Base-by-base conservation (phyloP, 2,329 filamentous ascomycete genomes). In the Berkeleyomyces rouxiae region DNA sequence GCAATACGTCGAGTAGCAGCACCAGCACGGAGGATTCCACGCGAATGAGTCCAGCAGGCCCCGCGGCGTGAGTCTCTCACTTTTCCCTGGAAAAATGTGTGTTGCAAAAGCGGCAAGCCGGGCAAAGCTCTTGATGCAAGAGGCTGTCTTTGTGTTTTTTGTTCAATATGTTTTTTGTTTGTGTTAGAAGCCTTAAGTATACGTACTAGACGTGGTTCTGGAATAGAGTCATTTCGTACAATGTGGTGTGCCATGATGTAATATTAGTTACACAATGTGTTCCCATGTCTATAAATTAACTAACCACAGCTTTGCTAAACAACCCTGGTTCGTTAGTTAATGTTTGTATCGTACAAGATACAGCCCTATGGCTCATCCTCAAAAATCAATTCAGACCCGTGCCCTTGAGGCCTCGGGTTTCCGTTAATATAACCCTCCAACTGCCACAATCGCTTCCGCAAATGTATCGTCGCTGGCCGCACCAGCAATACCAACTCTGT, bases 371-470 rank as follows among this genome's bases (percentile, higher is more conserved):
- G 43, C 47, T 31, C 33, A 7, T 36, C 46, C 10, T 40, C 43
- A 23, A 2, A 23, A 23, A 23, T 23, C 23, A 23, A 23, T 23
- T 23, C 23, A 23, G 23, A 23, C 23, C 40, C 16, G 9, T 42
- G 23, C 10, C 36, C 31, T 23, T 44, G 40, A 7, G 33, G 5
- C 55, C 9, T 23, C 23, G 23, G 23, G 23, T 7, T 44, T n/a
- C 43, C 58, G 9, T 13, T 7, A 7, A 59, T 44, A 67, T 81
- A 85, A 1, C 80, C 81, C 65, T 84, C 79, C 7, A 85, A 69
- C 65, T 77, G 79, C 82, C 82, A 85, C 6, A 85, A 72, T 61
- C 76, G 72, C 62, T 76, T 63, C 69, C 82, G 79, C 55, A 82
- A 58, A 11, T 73, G 69, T 31, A 74, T 68, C 6, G 77, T 78